Conservation (phyloP, 768 basidiomycete species). For the Lentinula guzmanii region DNA sequence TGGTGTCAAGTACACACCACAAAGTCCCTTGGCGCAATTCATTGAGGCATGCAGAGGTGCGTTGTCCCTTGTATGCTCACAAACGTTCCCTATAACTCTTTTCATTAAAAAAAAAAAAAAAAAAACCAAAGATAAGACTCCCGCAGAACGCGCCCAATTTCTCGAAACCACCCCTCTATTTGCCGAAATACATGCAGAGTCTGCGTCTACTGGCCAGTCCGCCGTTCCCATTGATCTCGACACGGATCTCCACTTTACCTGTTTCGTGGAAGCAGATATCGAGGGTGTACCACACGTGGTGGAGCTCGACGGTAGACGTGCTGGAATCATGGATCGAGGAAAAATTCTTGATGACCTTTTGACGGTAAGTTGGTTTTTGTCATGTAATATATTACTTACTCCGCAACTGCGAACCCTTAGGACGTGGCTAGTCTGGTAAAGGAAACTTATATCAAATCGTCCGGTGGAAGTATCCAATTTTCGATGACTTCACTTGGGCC, state of each 20-base stretch:
- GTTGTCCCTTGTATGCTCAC: conserved; percentile 5
- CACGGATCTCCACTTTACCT: conserved; percentile 81
- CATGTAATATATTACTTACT: too few relatives aligned
- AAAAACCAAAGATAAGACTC: conserved; percentile 47
- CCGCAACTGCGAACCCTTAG: conserved; percentile 23
- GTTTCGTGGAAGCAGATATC: conserved; percentile 63
- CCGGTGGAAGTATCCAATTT: conserved; percentile 45
- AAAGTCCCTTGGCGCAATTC: conserved; percentile 59
- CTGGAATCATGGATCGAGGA: conserved; percentile 78
- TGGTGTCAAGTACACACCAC: conserved; percentile 47
- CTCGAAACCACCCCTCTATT: conserved; percentile 78
- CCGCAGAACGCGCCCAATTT: conserved; percentile 65
- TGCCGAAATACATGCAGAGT: conserved; percentile 66
- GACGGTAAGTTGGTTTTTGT: conserved; percentile 26
- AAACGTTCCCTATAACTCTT: background rate
- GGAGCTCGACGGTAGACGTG: conserved; percentile 79
- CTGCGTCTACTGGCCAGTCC: conserved; percentile 67
- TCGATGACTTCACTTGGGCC: conserved; percentile 58
- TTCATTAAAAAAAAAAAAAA: background rate
- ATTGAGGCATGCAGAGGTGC: conserved; percentile 58
- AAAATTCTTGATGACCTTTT: conserved; percentile 48
- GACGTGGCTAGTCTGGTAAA: conserved; percentile 63
- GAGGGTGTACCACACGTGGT: conserved; percentile 31
- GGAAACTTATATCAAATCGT: conserved; percentile 49
- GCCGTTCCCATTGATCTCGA: conserved; percentile 56